Percentiles rank a stretch among this genome's conserved stretches.
These are phyloP conservation scores for Agaricus blazei DNA, from an alignment of 768 basidiomycete species.

Conservation along the genomic window DNA sequence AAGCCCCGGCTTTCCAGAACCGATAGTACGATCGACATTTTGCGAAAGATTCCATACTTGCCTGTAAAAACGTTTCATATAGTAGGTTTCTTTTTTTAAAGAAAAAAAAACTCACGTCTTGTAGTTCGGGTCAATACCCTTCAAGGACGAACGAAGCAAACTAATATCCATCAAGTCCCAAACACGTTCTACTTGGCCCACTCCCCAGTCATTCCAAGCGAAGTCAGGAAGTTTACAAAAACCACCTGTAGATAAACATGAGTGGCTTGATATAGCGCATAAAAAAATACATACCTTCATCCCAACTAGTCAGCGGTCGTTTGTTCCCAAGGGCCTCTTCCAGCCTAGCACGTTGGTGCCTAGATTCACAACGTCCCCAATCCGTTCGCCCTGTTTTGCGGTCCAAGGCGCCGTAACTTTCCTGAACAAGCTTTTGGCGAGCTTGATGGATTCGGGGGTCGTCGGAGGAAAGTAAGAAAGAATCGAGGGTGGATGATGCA, in stretches of 20 bases:
- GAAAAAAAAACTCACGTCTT: conserved; percentile 64
- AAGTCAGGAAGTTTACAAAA: conserved; percentile 84
- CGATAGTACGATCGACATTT: conserved; percentile 90
- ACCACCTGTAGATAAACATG: conserved; percentile 46
- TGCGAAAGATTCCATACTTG: conserved; percentile 96
- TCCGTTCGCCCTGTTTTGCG: conserved; percentile 73
- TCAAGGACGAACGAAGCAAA: conserved; percentile 72
- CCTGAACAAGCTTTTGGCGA: conserved; percentile 75
- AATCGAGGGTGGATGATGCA: conserved; percentile 86
- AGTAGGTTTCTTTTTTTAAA: conserved; percentile 9
- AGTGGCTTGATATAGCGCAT: background rate
- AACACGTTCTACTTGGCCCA: conserved; percentile 90
- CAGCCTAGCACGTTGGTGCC: conserved; percentile 82
- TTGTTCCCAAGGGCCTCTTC: conserved; percentile 81
- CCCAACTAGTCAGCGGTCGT: conserved; percentile 89
- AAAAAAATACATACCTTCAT: conserved; percentile 56
- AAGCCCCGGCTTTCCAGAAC: conserved; percentile 75
- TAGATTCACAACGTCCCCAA: conserved; percentile 90
- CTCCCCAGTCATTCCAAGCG: conserved; percentile 92
- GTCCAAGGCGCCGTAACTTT: conserved; percentile 58
- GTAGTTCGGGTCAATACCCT: conserved; percentile 80
- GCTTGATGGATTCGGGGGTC: conserved; percentile 90
- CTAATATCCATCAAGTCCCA: conserved; percentile 95
- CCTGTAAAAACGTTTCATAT: conserved; percentile 28
- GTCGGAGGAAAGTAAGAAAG: conserved; percentile 86